phyloP scores from a whole-genome alignment of 768 basidiomycete species.

The Boletus edulis region DNA sequence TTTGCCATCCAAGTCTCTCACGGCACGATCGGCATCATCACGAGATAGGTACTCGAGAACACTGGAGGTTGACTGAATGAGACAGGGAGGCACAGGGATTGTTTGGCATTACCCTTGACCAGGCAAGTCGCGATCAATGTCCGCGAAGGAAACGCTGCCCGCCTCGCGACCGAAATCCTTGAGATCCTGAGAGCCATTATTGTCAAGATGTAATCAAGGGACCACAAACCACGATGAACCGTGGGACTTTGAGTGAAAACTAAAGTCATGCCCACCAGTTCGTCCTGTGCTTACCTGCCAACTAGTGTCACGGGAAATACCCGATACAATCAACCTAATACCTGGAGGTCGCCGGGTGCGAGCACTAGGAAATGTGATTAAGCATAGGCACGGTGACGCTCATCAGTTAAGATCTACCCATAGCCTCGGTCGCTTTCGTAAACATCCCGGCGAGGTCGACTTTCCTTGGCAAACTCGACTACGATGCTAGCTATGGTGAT shows the following conservation, averaged over 20 bases:
- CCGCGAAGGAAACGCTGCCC: constrained; percentile 90
- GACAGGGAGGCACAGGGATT: not conserved
- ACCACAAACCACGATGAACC: constrained; percentile 11
- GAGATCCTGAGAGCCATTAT: constrained; percentile 69
- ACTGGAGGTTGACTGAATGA: constrained; percentile 38
- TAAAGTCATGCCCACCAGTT: not conserved
- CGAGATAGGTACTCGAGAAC: constrained; percentile 87
- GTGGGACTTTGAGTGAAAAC: constrained; percentile 20
- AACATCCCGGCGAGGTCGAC: constrained; percentile 75
- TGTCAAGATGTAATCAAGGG: constrained; percentile 14
- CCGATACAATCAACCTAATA: constrained; percentile 80
- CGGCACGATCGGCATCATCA: constrained; percentile 92
- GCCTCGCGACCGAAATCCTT: constrained; percentile 97
- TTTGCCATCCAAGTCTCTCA: constrained; percentile 79
- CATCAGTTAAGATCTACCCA: constrained; percentile 41
- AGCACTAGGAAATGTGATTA: constrained; percentile 39
- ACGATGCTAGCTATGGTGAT: constrained; percentile 61
- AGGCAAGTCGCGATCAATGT: constrained; percentile 84
- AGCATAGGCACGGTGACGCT: constrained; percentile 9
- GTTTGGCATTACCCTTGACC: constrained; percentile 74
- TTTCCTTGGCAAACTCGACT: constrained; percentile 95
- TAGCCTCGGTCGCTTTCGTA: constrained; percentile 59
- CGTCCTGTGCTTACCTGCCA: constrained; percentile 84
- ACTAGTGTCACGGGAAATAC: constrained; percentile 91
- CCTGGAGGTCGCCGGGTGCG: constrained; percentile 78